Conservation (phyloP, 1,284 basidiomycete genomes). For the Erythrobasidium hasegawianum region DNA sequence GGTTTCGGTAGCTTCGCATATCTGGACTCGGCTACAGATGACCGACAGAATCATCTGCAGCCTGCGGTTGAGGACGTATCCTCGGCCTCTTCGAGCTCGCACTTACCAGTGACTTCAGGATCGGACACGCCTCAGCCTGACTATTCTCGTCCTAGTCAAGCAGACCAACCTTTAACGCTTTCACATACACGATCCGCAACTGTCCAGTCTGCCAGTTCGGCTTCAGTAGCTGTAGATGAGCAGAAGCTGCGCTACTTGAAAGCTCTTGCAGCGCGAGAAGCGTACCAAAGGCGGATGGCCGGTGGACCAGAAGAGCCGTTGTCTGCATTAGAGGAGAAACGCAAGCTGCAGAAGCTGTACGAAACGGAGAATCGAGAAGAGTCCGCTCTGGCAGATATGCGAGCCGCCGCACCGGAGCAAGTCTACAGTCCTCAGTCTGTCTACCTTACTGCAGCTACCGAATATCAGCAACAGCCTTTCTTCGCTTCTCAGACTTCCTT, state of each 20-base stretch:
- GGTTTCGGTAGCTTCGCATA: too few species aligned
- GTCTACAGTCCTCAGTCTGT: not conserved
- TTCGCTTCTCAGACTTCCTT: conserved; percentile 13
- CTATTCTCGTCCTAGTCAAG: too few species aligned
- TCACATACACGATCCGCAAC: too few species aligned
- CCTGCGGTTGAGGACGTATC: too few species aligned
- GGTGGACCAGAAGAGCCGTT: conserved; percentile 7
- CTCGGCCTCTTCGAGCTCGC: too few species aligned
- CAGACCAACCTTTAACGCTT: too few species aligned
- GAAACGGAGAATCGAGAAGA: conserved; percentile 22
- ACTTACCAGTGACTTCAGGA: too few species aligned
- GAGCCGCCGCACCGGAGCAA: not conserved
- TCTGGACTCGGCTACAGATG: too few species aligned
- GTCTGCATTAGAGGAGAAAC: conserved; percentile 30
- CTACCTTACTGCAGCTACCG: conserved; percentile 23
- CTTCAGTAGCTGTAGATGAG: conserved; percentile 17
- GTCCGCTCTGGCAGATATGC: not conserved
- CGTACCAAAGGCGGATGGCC: conserved; percentile 27
- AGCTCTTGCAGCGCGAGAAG: conserved; percentile 29
- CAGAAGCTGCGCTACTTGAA: conserved; percentile 28
- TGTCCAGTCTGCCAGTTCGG: too few species aligned
- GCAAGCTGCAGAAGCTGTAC: conserved; percentile 22
- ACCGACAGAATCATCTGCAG: too few species aligned
- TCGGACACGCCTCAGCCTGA: too few species aligned
- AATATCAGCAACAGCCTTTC: conserved; percentile 19